Conservation (phyloP, 148 eudicot genomes). For the Dysphania ambrosioides region DNA sequence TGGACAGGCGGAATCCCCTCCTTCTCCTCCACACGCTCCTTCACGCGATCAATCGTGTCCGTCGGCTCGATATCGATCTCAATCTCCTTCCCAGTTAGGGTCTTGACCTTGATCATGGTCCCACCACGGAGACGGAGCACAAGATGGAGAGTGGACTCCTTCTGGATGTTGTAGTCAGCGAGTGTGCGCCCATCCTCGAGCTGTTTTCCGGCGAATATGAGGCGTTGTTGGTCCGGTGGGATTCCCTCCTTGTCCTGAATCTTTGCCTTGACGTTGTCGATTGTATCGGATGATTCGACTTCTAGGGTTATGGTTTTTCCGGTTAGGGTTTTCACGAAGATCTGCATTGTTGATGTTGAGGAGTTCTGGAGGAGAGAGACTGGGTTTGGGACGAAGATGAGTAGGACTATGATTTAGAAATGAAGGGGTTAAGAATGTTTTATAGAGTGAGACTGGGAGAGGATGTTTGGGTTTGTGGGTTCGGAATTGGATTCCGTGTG, state of each 20-base stretch:
- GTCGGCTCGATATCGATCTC: slow-evolving; percentile 1
- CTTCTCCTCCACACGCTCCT: slow-evolving; percentile 5
- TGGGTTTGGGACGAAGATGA: background rate
- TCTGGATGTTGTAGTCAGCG: slow-evolving; percentile 3
- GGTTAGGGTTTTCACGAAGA: slow-evolving; percentile 14
- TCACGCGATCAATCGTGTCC: slow-evolving; percentile 1
- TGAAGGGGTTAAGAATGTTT: too few relatives aligned
- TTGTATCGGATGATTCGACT: slow-evolving; percentile 5
- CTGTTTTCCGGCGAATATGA: slow-evolving; percentile 8
- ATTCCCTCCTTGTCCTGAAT: slow-evolving; percentile 13
- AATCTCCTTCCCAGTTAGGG: slow-evolving; percentile 11
- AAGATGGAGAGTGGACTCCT: background rate
- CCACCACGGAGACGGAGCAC: slow-evolving; percentile 11
- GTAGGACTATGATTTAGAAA: too few relatives aligned
- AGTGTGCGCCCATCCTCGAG: slow-evolving; percentile 7
- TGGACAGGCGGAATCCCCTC: slow-evolving; percentile 11
- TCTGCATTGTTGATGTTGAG: background rate
- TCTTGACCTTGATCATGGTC: slow-evolving; percentile 6
- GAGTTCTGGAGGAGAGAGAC: background rate
- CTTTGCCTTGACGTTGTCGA: slow-evolving; percentile 4
- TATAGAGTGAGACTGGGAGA: too few relatives aligned
- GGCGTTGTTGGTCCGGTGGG: slow-evolving; percentile 8
- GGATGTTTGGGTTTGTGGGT: too few relatives aligned
- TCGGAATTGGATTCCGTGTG: too few relatives aligned
- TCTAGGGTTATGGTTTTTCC: slow-evolving; percentile 8